Percentiles rank a stretch among this genome's conserved stretches.
phyloP scores from a whole-genome alignment of 1,284 basidiomycete species.

The Trametes versicolor region DNA sequence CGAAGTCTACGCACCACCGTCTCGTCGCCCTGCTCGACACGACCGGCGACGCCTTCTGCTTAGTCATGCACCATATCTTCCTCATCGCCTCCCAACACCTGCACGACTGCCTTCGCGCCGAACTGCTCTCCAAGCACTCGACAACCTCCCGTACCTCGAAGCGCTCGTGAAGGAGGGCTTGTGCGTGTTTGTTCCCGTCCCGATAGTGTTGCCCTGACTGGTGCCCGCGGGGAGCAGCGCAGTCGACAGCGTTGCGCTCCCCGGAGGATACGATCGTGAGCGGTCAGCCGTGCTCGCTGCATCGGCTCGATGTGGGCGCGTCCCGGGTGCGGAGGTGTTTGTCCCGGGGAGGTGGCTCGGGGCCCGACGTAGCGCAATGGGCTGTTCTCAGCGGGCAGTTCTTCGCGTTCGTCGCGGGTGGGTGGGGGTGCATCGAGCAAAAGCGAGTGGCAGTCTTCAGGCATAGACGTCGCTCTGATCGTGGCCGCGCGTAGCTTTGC shows the following conservation, averaged over 20 bases:
- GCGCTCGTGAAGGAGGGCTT: constrained; percentile 94
- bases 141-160: constrained; percentile 91
- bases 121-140: constrained; percentile 53
- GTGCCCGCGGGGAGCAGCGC: constrained; percentile 90
- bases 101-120: constrained; percentile 35
- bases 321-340: constrained; percentile 88
- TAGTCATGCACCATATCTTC: constrained; percentile 39
- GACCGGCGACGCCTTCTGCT: constrained; percentile 41
- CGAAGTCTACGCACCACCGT: too few species aligned
- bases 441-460: constrained; percentile 29
- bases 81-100: constrained; percentile 23
- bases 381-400: too few species aligned
- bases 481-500: constrained; percentile 31
- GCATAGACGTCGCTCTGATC: background rate
- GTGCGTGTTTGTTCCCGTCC: constrained; percentile 88
- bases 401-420: constrained; percentile 40
- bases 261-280: constrained; percentile 93
- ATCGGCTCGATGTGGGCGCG: constrained; percentile 83
- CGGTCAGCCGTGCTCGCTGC: constrained; percentile 91
- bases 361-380: constrained; percentile 50
- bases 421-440: constrained; percentile 39
- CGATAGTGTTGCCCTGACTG: constrained; percentile 90
- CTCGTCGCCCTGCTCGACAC: constrained; percentile 41
- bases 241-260: constrained; percentile 86
- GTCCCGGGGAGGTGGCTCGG: constrained; percentile 91